Conservation (phyloP, 352 stramenopile species). For the Thalassiosira livingstoniorum region DNA sequence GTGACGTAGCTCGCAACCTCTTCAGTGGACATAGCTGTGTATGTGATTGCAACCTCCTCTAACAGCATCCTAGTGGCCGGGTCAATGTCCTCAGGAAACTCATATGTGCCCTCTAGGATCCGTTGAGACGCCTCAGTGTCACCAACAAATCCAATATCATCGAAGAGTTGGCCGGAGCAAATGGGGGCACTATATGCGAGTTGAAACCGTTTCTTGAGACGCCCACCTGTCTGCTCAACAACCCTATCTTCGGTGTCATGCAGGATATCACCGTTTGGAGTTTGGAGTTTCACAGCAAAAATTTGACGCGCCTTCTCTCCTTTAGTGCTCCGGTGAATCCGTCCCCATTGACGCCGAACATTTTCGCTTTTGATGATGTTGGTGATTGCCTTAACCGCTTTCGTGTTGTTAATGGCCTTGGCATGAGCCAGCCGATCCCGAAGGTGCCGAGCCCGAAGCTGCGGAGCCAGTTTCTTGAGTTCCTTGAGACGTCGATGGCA, state of each 20-base stretch:
- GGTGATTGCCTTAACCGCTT: neutral
- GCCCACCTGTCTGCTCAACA: neutral
- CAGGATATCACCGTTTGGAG: too few species aligned
- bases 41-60: neutral
- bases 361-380: constrained; percentile 4
- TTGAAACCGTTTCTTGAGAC: neutral
- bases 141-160: constrained; percentile 10
- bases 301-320: neutral
- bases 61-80: neutral
- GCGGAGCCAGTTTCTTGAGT: neutral
- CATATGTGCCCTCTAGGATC: constrained; percentile 7
- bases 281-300: neutral
- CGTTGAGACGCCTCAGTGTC: neutral
- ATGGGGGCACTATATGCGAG: neutral
- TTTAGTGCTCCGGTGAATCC: neutral
- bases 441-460: neutral
- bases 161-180: neutral
- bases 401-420: neutral
- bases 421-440: neutral
- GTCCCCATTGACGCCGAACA: neutral
- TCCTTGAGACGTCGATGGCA: neutral
- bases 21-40: neutral
- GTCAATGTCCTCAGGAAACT: neutral
- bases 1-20: neutral
- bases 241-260: neutral